Evolutionary conservation across 805 yeast genomes (phyloP), one percentile per base, ranked within the genome.

Genomic region (Kodamaea neixiangensis): DNA sequence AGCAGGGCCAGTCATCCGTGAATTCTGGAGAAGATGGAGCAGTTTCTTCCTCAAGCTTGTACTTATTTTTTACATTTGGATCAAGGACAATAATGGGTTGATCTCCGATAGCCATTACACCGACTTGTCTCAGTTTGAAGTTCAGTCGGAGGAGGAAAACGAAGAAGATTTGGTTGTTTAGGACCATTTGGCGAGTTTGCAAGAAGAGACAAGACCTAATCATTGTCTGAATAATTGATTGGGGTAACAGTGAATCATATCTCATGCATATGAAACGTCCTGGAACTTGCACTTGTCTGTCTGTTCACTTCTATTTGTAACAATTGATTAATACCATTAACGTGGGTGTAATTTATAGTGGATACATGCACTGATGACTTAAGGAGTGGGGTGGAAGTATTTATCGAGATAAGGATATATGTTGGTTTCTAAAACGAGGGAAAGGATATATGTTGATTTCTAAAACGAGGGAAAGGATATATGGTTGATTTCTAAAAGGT

Each of bases 11-110:
- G 34, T 42, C 11, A 17, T 22, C 29, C 20, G 45, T 22, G 35
- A 22, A 14, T 25, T 40, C 14, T 58, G 62, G 62, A 48, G 46
- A 34, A 38, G 47, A 14, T 50, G 51, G 43, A 14, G 56, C 5
- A 25, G 49, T 14, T 44, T 53, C 45, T 54, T 61, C 46, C 13
- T 52, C 10, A 21, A 50, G 10, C 51, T 66, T 52, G 19, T 48
- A 7, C 40, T 49, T 11, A 42, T 67, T 9, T 68, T 60, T 50
- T 56, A 50, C 48, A 62, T 67, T 45, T 68, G 72, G 73, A 59
- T 67, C 38, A 66, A 57, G 43, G 64, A 62, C 39, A 67, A 67
- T 49, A 58, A 61, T 49, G 73, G 70, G 7, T 57, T 67, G 47
- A 49, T 65, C 14, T 49, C 63, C 15, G 68, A 67, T 25, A 22